Evolutionary conservation across 345 rosid species (phyloP).

Genomic region (Gossypium arboreum): DNA sequence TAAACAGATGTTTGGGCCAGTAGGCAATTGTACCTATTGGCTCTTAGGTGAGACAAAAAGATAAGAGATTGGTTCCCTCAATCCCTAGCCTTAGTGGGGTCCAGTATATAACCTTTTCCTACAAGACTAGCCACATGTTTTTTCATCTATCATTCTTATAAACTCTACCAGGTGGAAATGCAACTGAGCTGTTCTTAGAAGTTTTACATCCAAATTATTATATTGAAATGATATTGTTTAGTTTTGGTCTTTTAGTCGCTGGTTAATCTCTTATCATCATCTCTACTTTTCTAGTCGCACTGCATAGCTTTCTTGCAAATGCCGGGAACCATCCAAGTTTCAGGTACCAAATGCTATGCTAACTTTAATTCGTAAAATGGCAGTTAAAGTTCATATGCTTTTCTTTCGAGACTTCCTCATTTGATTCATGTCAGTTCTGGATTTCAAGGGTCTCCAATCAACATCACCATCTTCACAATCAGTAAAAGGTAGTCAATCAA

Average conservation of each 20-base stretch:
- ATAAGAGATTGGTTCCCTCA: background rate
- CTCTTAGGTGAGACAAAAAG: background rate
- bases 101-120: slow-evolving; percentile 26
- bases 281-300: background rate
- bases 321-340: slow-evolving; percentile 91
- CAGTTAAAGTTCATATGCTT: background rate
- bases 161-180: background rate
- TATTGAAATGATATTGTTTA: background rate
- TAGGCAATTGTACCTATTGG: background rate
- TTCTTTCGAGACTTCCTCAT: background rate
- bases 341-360: slow-evolving; percentile 44
- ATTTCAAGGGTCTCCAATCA: slow-evolving; percentile 46
- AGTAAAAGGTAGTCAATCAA: slow-evolving; percentile 50
- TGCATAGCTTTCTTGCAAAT: slow-evolving; percentile 29
- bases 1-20: background rate
- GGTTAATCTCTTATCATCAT: background rate
- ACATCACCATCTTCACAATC: slow-evolving; percentile 42
- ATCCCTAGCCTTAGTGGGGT: slow-evolving; percentile 27
- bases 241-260: background rate
- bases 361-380: slow-evolving; percentile 22
- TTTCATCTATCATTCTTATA: slow-evolving; percentile 35
- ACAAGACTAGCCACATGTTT: slow-evolving; percentile 46
- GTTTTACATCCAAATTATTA: background rate
- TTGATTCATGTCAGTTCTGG: slow-evolving; percentile 46
- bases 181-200: slow-evolving; percentile 13